Conservation (phyloP, 148 eudicot genomes). For the Pouteria glomerata region DNA sequence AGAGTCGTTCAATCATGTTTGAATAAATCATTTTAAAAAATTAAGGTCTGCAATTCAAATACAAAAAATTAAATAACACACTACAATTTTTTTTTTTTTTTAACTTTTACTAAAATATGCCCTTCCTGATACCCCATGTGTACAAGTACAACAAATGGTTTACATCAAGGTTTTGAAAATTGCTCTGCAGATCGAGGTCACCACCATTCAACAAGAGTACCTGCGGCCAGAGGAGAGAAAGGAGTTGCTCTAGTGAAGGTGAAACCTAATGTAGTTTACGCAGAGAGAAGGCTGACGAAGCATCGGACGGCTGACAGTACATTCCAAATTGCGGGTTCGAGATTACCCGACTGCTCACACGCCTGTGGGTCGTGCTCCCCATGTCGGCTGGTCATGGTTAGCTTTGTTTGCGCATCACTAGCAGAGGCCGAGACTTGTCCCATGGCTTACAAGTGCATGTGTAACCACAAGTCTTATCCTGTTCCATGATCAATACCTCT, state of each 20-base stretch:
- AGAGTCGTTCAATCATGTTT: too few species aligned
- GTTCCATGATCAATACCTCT: constrained; percentile 41
- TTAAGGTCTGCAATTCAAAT: background rate
- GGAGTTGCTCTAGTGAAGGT: background rate
- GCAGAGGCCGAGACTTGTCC: constrained; percentile 77
- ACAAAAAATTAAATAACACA: background rate
- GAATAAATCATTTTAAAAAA: background rate
- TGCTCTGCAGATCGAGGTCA: constrained; percentile 15
- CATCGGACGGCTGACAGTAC: constrained; percentile 32
- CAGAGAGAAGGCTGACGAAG: constrained; percentile 11
- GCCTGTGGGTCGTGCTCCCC: constrained; percentile 75
- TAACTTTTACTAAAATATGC: background rate
- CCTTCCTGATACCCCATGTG: too few species aligned
- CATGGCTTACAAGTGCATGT: constrained; percentile 78
- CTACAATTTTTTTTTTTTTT: background rate
- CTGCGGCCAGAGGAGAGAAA: background rate
- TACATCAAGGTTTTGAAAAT: background rate
- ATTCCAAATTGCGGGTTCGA: constrained; percentile 54
- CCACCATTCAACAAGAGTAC: constrained; percentile 14
- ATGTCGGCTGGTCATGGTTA: constrained; percentile 72
- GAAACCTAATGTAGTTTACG: background rate
- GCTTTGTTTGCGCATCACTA: constrained; percentile 56
- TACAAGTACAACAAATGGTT: too few species aligned
- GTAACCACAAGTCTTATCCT: constrained; percentile 66
- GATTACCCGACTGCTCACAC: constrained; percentile 66